Evolutionary conservation across 2,329 filamentous ascomycete species (phyloP), one percentile per base, ranked within the genome.

Genomic region (Aspergillus sp.): DNA sequence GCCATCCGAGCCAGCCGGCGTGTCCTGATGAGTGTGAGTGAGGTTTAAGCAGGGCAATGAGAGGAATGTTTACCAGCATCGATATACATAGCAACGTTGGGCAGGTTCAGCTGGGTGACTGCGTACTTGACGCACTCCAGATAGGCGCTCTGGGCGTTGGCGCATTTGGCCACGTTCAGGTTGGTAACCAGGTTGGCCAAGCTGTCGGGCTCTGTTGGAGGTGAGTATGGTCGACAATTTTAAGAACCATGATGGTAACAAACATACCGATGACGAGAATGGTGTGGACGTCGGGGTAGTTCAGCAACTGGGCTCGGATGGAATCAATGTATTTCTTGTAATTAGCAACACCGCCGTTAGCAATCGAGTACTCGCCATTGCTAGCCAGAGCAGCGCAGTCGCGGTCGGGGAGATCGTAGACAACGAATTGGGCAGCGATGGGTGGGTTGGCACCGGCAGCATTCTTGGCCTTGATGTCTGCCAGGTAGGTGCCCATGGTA

Each of bases 161-260:
- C 68, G 69, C 83, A 86, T 47, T 82, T 79, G 7, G 70, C 54
- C 17, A 83, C 75, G 59, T 74, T 73, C 59, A 78, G 59, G 71
- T 86, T 86, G 64, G 83, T 85, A 41, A 86, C 78, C 59, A 86
- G 68, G 69, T 85, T 86, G 51, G 80, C 82, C 40, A 86, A 73
- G 47, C 79, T 84, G 69, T 86, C 83, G 45, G 83, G 83, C 66
- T 86, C 83, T 81, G 63, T 74, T 49, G 22, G 68, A 58, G n/a
- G 10, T 71, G 64, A 63, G 75, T 68, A 64, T 61, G 60, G n/a
- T n/a, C n/a, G 9, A 1, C 4, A 20, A 33, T 16, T 14, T 30
- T 8, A 9, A 26, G 26, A 11, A 10, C 1, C 4, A 5, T 17
- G 22, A 9, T 8, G 1, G 20, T 22, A 11, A 13, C 4, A 24